Evolutionary conservation across 805 yeast species (phyloP), one percentile per base, ranked within the genome.

Genomic region (Tetrapisispora nanseiensis): DNA sequence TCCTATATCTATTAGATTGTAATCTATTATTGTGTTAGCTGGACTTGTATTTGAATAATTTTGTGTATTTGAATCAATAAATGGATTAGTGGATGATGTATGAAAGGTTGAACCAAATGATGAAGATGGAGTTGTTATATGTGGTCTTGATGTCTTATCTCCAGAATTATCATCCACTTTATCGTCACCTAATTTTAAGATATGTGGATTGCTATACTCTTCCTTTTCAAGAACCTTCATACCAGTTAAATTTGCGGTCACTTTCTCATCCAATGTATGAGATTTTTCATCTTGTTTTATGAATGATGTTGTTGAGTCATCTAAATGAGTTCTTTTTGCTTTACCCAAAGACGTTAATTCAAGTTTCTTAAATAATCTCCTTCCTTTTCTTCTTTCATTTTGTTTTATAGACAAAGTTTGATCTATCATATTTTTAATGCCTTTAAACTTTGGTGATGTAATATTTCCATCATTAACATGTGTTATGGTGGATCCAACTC

Each of bases 1-100:
- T 35, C 65, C 67, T 50, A 67, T 64, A 18, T 65, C 65, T 33
- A 57, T 51, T 2, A 38, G 37, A 3, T 48, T 42, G 37, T 52
- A 52, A 37, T 52, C 46, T 27, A 41, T 40, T 15, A 23, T 10
- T 19, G 42, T 33, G 11, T 39, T 23, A 15, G 28, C 29, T 10
- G 46, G 23, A 16, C 12, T 35, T n/a, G 24, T 37, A 20, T 21
- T 33, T 15, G 37, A 16, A 16, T 43, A 23, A 23, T 29, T 36
- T 13, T 36, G 23, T 18, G 27, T 30, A 16, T 30, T 37, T 20
- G 35, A 22, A 15, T 37, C 40, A 4, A 27, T 29, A 23, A 29
- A 37, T 10, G 40, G 33, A 7, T 30, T 29, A 6, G 40, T 27
- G 4, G 34, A 30, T 28, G 16, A 28, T 4, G 33, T 15, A 38